Conservation (phyloP, 2,329 filamentous ascomycete genomes). For the Clonostachys byssicola region DNA sequence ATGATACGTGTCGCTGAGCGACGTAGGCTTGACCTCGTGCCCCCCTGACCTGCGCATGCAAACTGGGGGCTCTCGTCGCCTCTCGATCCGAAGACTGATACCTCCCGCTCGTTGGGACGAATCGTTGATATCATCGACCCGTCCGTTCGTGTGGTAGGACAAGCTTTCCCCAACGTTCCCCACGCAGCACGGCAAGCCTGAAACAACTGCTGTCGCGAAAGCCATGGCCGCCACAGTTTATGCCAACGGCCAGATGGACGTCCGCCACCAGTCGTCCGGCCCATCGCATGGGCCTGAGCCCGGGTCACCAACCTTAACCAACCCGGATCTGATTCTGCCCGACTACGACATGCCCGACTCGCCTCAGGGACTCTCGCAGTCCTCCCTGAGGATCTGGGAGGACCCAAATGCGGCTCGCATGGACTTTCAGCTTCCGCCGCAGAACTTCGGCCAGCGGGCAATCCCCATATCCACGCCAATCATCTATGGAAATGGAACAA, state of each 20-base stretch:
- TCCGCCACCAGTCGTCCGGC: neutral
- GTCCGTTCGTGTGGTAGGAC: no score
- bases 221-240: neutral
- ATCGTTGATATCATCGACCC: no score
- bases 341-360: constrained; percentile 59
- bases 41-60: no score
- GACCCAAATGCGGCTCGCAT: constrained; percentile 28
- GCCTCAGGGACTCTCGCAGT: constrained; percentile 45
- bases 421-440: constrained; percentile 36
- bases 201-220: no score
- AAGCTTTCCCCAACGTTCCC: no score
- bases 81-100: no score
- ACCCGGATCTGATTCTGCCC: constrained; percentile 92
- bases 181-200: no score
- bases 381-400: constrained; percentile 49
- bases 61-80: no score
- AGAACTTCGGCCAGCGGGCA: constrained; percentile 34
- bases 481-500: constrained; percentile 66
- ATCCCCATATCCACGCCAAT: constrained; percentile 57
- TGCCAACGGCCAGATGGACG: neutral
- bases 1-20: no score
- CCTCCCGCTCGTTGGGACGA: no score
- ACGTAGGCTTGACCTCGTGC: no score
- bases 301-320: constrained; percentile 82
- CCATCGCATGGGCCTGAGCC: constrained; percentile 34